A percentile compares a stretch with the other conserved stretches of the same genome.
phyloP scores from a whole-genome alignment of 2,329 filamentous ascomycete species.

The Pseudogymnoascus sp. region DNA sequence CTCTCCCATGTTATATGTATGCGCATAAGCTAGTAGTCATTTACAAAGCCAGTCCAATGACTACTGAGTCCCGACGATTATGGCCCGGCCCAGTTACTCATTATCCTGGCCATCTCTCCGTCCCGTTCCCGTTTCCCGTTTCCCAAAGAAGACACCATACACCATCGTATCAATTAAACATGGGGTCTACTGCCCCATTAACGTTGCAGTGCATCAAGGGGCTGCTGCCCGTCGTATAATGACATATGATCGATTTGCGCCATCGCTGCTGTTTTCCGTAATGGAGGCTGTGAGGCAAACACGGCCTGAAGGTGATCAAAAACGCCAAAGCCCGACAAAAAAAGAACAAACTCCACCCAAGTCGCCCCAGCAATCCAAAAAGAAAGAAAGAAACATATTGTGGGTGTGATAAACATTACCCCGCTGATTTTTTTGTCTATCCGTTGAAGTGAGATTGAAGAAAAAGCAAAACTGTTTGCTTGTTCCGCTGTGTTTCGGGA shows the following conservation, averaged over 20 bases:
- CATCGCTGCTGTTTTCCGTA: background rate
- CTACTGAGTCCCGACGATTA: background rate
- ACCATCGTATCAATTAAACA: conserved; percentile 1
- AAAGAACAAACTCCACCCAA: background rate
- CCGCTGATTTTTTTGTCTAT: conserved; percentile 1
- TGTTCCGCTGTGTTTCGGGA: background rate
- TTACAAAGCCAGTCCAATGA: background rate
- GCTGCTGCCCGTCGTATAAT: background rate
- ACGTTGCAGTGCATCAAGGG: background rate
- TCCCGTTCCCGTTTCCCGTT: background rate
- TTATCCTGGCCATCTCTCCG: background rate
- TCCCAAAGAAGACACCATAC: background rate
- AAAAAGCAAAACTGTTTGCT: conserved; percentile 8
- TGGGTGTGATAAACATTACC: background rate
- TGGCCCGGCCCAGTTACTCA: background rate
- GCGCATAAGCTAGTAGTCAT: conserved; percentile 7
- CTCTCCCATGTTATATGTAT: background rate
- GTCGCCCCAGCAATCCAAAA: background rate
- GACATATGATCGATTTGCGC: conserved; percentile 1
- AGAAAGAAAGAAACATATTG: background rate
- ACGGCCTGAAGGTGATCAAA: background rate
- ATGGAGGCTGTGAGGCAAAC: background rate
- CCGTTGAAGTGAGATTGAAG: background rate
- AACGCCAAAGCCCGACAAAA: background rate
- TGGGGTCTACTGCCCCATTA: conserved; percentile 3